Evolutionary conservation across 2,329 filamentous ascomycete species (phyloP).

Genomic region (Fusarium ramigenum): DNA sequence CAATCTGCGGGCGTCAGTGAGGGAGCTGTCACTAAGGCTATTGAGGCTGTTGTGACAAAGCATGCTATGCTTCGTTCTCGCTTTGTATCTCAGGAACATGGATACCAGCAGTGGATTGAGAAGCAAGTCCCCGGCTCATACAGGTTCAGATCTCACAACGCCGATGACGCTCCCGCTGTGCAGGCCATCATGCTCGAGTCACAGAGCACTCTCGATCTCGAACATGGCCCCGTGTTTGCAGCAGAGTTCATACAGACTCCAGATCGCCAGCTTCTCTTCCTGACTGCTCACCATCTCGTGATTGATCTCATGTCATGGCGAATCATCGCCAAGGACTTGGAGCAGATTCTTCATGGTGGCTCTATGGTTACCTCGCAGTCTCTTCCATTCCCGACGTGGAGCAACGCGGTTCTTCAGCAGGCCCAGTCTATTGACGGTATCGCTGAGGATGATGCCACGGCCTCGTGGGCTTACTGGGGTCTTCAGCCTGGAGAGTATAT

Average conservation of each 20-base stretch:
- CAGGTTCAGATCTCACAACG: not conserved
- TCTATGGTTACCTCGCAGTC: not conserved
- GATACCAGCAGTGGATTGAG: not conserved
- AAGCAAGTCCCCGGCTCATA: not conserved
- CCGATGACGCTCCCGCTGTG: not conserved
- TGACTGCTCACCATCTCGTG: not conserved
- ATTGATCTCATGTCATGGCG: not conserved
- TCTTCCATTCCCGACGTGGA: not conserved
- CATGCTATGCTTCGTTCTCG: not conserved
- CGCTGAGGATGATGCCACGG: accelerated
- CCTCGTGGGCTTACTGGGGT: not conserved
- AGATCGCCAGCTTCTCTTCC: not conserved
- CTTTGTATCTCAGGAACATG: not conserved
- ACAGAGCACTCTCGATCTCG: not conserved
- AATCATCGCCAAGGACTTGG: not conserved
- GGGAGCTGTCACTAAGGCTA: not conserved
- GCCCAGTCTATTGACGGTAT: accelerated
- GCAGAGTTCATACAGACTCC: not conserved
- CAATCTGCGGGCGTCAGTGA: not conserved
- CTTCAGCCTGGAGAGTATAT: not conserved
- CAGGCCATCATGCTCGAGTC: not conserved
- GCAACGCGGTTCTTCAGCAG: not conserved
- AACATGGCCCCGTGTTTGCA: not conserved
- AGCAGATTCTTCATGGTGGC: not conserved
- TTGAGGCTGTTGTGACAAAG: not conserved